phyloP scores from a whole-genome alignment of 352 stramenopile species.

The Phytophthora agathidicida region DNA sequence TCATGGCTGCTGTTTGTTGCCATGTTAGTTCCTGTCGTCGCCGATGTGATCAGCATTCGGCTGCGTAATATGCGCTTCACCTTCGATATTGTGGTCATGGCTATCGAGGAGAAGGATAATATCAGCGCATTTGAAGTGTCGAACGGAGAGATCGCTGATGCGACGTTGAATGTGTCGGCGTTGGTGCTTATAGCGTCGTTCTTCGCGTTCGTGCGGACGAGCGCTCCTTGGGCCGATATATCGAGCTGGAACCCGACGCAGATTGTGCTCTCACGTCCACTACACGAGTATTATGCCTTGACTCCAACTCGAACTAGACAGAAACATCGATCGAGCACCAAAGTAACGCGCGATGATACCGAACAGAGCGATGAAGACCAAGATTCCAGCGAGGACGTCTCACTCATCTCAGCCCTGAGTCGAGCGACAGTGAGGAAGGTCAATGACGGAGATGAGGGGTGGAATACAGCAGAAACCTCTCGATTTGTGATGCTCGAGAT shows the following conservation, averaged over 20 bases:
- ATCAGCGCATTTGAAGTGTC: slow-evolving; percentile 31
- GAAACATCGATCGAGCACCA: background rate
- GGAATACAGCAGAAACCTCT: background rate
- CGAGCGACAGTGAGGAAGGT: background rate
- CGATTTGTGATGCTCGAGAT: background rate
- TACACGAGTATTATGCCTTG: background rate
- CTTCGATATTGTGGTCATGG: slow-evolving; percentile 43
- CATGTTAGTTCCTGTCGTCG: slow-evolving; percentile 28
- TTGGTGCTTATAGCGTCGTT: slow-evolving; percentile 5
- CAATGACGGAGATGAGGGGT: background rate
- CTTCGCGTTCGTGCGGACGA: slow-evolving; percentile 17
- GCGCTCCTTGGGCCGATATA: slow-evolving; percentile 22
- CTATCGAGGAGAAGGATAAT: slow-evolving; percentile 33
- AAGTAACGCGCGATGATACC: background rate
- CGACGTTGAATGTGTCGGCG: slow-evolving; percentile 5
- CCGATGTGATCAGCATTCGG: slow-evolving; percentile 39
- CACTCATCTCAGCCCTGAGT: background rate
- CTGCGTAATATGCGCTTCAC: slow-evolving; percentile 40
- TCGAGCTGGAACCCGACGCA: slow-evolving; percentile 25
- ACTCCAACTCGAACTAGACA: background rate
- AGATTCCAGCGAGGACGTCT: background rate
- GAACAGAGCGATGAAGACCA: background rate
- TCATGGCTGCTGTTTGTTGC: slow-evolving; percentile 31
- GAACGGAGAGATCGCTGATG: slow-evolving; percentile 15
- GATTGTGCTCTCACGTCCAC: background rate